These are phyloP conservation scores for Trichoderma atroviride DNA, from an alignment of 2,329 filamentous ascomycete species.

Conservation along the genomic window DNA sequence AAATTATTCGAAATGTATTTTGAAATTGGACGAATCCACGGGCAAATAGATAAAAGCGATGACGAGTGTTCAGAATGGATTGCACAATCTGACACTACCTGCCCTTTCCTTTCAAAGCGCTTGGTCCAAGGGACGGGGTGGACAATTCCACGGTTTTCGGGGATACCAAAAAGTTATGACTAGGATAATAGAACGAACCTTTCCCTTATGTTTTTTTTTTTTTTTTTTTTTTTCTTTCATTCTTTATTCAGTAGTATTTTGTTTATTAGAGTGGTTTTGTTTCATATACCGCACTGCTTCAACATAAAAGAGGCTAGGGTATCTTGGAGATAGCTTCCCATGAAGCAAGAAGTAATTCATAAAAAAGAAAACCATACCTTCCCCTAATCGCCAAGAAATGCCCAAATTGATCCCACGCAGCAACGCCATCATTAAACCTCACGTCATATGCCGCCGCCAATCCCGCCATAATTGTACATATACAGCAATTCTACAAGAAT, in stretches of 20 bases:
- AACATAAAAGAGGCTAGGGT: constrained; percentile 8
- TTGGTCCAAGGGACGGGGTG: not conserved
- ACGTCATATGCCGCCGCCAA: constrained; percentile 11
- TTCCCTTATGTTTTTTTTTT: not conserved
- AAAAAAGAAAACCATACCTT: not conserved
- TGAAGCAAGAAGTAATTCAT: constrained; percentile 11
- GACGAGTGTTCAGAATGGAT: not conserved
- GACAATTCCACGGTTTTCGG: not conserved
- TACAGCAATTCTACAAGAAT: constrained; percentile 26
- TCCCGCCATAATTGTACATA: constrained; percentile 25
- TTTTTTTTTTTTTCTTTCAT: no score
- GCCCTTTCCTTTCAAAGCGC: not conserved
- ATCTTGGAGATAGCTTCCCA: constrained; percentile 19
- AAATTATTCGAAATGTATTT: not conserved
- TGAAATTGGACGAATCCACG: constrained; percentile 6
- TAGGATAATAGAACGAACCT: constrained; percentile 14
- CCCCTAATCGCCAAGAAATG: constrained; percentile 16
- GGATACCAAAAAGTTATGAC: constrained; percentile 20
- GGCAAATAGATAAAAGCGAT: not conserved
- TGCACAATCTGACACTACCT: not conserved
- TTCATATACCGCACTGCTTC: constrained; percentile 16
- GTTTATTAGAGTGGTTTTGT: constrained; percentile 10
- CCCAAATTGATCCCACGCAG: constrained; percentile 11
- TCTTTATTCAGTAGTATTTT: not conserved
- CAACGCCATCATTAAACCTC: constrained; percentile 21